Evolutionary conservation across 2,329 filamentous ascomycete genomes (phyloP), one percentile per base, ranked within the genome.

Genomic region (Claviceps maximensis): DNA sequence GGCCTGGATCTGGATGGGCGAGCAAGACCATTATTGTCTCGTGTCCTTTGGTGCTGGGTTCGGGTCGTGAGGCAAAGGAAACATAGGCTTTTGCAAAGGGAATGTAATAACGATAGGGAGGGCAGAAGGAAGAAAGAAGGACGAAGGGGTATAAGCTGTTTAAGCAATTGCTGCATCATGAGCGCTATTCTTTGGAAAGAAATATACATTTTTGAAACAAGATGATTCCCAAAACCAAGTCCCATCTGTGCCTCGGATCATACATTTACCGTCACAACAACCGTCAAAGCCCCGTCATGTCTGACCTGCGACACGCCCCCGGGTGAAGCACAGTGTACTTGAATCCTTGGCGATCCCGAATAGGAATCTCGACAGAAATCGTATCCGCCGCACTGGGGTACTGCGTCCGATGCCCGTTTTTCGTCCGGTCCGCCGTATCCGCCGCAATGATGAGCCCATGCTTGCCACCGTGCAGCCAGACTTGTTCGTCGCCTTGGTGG

Each of bases 361-460:
- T 52, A 0, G 53, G 56, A 29, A 58, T 45, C 55, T 66, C 55
- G 41, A 73, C 36, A 1, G 61, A 56, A 9, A 69, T 57, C 7
- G 72, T 74, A 41, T 63, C 60, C 31, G 68, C 63, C 19, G 58
- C 55, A 4, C 68, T 63, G 1, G 71, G 71, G 55, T 72, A 75
- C 33, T 55, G 55, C 2, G 73, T 72, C 3, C 61, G 53, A 44
- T 76, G 73, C 0, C 73, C 73, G 33, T 63, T 53, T 2, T 48
- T 55, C 52, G 69, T 71, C 3, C 69, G 66, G 46, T 69, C 67
- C 2, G 58, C 58, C 4, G 69, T 74, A 55, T 76, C 73, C 4
- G 69, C 64, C 0, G 69, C 71, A 10, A 73, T 63, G 36, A 75
- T 64, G 5, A 69, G 61, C 0, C 72, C 71, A 36, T 70, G 62